Percentiles rank a stretch among this genome's conserved stretches.
phyloP scores from a whole-genome alignment of 2,329 filamentous ascomycete genomes.

The Xylariaceae sp. region DNA sequence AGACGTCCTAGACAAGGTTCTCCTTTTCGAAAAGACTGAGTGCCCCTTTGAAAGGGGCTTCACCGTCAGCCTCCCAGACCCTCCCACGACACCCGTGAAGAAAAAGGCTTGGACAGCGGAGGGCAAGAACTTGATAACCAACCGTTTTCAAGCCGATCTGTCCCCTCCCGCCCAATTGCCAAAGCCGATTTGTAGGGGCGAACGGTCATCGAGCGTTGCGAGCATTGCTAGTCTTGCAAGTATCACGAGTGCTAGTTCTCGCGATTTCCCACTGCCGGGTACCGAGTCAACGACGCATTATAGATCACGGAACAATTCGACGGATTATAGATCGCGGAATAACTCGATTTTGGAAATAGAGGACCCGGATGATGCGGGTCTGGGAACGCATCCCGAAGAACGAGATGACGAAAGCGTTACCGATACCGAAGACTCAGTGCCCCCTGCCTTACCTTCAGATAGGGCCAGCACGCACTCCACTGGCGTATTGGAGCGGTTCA shows the following conservation, averaged over 20 bases:
- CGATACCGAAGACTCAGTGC: background rate
- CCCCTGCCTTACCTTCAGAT: background rate
- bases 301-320: background rate
- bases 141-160: slow-evolving; percentile 33
- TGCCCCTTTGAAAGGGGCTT: slow-evolving; percentile 81
- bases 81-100: slow-evolving; percentile 57
- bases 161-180: slow-evolving; percentile 23
- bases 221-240: too few species aligned
- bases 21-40: slow-evolving; percentile 81
- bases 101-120: slow-evolving; percentile 65
- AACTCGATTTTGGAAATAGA: background rate
- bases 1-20: slow-evolving; percentile 61
- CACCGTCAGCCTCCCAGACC: slow-evolving; percentile 65
- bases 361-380: background rate
- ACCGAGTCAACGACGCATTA: background rate
- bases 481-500: background rate
- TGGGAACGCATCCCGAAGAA: background rate
- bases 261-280: slow-evolving; percentile 6
- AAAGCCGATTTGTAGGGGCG: slow-evolving; percentile 21
- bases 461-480: background rate
- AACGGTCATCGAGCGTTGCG: slow-evolving; percentile 12
- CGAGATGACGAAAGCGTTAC: background rate
- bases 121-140: slow-evolving; percentile 35
- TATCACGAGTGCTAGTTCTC: slow-evolving; percentile 5
- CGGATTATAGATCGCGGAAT: background rate